Percentiles rank a stretch among this genome's conserved stretches.
Evolutionary conservation across 768 basidiomycete species (phyloP).

Genomic region (Auricularia heimuer): DNA sequence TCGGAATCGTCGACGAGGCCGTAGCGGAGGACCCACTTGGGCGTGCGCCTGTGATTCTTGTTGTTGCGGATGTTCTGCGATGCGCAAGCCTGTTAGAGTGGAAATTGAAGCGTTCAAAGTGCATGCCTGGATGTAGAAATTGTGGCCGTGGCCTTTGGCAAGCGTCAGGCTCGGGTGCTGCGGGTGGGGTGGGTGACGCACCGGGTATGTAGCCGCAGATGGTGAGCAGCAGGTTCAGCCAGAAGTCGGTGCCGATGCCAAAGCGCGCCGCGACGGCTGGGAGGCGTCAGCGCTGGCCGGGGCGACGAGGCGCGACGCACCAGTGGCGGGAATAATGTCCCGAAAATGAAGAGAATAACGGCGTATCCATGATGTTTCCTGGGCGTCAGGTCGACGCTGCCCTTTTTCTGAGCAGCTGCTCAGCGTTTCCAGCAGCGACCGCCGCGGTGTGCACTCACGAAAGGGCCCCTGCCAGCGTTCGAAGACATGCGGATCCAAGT

Average conservation of each 20-base stretch:
- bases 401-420: not conserved
- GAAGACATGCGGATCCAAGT: not conserved
- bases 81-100: not conserved
- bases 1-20: constrained; percentile 79
- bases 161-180: too few species aligned
- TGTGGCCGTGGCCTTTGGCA: constrained; percentile 69
- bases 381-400: constrained; percentile 30
- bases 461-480: not conserved
- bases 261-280: constrained; percentile 89
- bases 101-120: constrained; percentile 4
- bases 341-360: constrained; percentile 73
- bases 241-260: constrained; percentile 85
- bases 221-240: constrained; percentile 80
- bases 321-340: constrained; percentile 85
- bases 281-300: constrained; percentile 3
- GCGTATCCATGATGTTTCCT: constrained; percentile 72
- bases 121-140: constrained; percentile 79
- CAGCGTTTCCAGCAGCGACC: not conserved
- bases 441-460: not conserved
- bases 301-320: constrained; percentile 31
- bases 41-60: constrained; percentile 85
- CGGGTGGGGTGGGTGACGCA: constrained; percentile 19
- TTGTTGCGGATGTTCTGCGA: constrained; percentile 91
- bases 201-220: constrained; percentile 87
- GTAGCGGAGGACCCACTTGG: constrained; percentile 88